Conservation (phyloP, 495 filamentous ascomycete genomes). For the Polyplosphaeria fusca region DNA sequence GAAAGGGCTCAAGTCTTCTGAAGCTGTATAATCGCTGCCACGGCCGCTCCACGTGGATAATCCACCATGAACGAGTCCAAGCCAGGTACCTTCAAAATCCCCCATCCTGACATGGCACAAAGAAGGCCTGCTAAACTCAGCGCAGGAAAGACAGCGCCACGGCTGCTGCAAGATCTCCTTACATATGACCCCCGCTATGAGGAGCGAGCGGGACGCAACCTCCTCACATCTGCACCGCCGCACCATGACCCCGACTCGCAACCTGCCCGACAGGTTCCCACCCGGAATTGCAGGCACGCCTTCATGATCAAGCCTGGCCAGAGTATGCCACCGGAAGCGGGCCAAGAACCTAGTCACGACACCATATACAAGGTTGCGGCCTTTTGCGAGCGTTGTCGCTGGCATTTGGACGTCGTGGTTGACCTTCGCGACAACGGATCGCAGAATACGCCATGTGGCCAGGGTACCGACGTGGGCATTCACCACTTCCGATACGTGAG, state of each 20-base stretch:
- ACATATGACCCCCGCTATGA: conserved; percentile 55
- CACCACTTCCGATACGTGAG: conserved; percentile 41
- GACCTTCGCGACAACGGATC: conserved; percentile 36
- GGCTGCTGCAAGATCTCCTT: conserved; percentile 56
- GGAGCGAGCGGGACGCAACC: conserved; percentile 48
- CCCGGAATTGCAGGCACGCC: conserved; percentile 52
- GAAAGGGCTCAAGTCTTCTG: no score
- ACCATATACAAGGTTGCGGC: conserved; percentile 52
- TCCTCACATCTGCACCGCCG: conserved; percentile 53
- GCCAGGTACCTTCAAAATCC: no score
- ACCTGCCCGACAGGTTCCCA: conserved; percentile 24
- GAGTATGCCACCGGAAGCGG: conserved; percentile 45
- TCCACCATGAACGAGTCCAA: no score
- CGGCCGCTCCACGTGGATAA: no score
- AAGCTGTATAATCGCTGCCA: no score
- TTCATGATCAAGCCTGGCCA: conserved; percentile 56
- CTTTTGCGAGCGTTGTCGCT: conserved; percentile 46
- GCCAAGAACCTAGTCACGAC: conserved; percentile 40
- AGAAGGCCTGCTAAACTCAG: no score
- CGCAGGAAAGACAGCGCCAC: conserved; percentile 61
- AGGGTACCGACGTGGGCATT: conserved; percentile 34
- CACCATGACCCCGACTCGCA: conserved; percentile 38
- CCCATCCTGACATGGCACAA: no score
- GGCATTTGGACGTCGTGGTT: conserved; percentile 37
- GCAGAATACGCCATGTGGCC: conserved; percentile 33